Evolutionary conservation across 257 asterid genomes (phyloP).

Genomic region (Fraxinus excelsior): DNA sequence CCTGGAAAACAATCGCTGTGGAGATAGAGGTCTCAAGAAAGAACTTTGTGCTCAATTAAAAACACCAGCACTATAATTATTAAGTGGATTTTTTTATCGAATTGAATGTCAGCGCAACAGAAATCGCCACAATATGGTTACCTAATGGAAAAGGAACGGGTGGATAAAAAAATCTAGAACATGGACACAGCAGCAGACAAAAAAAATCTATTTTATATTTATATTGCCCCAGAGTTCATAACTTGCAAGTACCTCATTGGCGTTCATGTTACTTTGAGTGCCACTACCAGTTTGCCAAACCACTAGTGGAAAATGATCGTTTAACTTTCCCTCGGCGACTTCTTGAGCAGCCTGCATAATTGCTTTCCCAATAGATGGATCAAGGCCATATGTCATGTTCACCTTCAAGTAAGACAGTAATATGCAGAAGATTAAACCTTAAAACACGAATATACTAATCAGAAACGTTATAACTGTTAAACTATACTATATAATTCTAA

Average conservation of each 20-base stretch:
- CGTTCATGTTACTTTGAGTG: constrained; percentile 99
- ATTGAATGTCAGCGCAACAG: constrained; percentile 10
- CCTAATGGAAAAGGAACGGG: constrained; percentile 6
- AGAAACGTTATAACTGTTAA: neutral
- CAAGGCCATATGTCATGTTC: constrained; percentile 94
- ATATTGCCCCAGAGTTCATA: constrained; percentile 18
- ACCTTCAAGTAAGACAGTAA: constrained; percentile 49
- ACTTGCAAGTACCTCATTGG: constrained; percentile 75
- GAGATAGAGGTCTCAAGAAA: constrained; percentile 7
- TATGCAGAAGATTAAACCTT: neutral
- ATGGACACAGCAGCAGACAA: constrained; percentile 6
- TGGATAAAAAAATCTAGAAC: constrained; percentile 2
- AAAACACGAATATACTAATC: neutral
- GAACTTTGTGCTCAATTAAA: neutral
- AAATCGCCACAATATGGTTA: constrained; percentile 5
- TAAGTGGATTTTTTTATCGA: neutral
- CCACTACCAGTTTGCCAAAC: constrained; percentile 99
- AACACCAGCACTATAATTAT: neutral
- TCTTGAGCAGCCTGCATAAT: constrained; percentile 97
- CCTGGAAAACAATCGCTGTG: neutral
- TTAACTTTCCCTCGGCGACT: constrained; percentile 93
- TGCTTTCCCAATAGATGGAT: constrained; percentile 88
- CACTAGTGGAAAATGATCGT: constrained; percentile 94
- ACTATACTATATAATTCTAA: neutral
- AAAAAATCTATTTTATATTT: neutral